phyloP scores from a whole-genome alignment of 1,284 basidiomycete species.

The Cryptococcus sp. region DNA sequence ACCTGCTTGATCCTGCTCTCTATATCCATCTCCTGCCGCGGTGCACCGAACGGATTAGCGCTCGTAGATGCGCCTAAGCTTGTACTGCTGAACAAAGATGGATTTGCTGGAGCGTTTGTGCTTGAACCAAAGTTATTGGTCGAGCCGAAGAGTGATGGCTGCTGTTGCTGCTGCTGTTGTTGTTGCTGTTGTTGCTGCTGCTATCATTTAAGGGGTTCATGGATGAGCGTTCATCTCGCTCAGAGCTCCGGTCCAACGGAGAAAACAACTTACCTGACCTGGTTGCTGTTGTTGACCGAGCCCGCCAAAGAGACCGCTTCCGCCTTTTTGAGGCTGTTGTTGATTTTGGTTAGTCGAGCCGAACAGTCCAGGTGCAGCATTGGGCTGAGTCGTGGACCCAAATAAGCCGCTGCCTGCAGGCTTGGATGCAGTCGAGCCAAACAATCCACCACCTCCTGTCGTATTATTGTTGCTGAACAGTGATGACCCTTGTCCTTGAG shows the following conservation, averaged over 20 bases:
- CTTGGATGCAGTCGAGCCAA: too few species aligned
- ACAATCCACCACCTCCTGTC: too few species aligned
- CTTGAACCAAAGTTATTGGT: slow-evolving; percentile 2
- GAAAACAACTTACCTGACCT: slow-evolving; percentile 10
- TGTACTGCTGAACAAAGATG: neutral
- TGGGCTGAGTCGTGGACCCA: too few species aligned
- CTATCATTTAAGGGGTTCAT: too few species aligned
- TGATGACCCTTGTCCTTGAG: too few species aligned
- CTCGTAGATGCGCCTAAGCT: slow-evolving; percentile 5
- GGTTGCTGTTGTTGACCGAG: slow-evolving; percentile 16
- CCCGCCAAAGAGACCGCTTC: slow-evolving; percentile 7
- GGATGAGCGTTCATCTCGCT: too few species aligned
- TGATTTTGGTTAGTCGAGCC: neutral
- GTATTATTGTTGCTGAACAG: too few species aligned
- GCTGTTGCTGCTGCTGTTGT: slow-evolving; percentile 17
- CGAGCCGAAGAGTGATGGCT: slow-evolving; percentile 8
- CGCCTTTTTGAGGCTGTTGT: slow-evolving; percentile 15
- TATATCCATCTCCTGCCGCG: slow-evolving; percentile 54
- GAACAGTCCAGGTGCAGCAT: too few species aligned
- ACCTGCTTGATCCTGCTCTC: slow-evolving; percentile 67
- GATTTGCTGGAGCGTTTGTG: slow-evolving; percentile 2
- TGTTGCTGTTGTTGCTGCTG: slow-evolving; percentile 4
- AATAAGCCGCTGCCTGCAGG: too few species aligned
- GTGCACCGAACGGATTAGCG: slow-evolving; percentile 13
- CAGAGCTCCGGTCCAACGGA: slow-evolving; percentile 6